Evolutionary conservation across 225 moss, liverwort and hornwort genomes (phyloP), one percentile per base, ranked within the genome.

Genomic region (Polytrichum commune): DNA sequence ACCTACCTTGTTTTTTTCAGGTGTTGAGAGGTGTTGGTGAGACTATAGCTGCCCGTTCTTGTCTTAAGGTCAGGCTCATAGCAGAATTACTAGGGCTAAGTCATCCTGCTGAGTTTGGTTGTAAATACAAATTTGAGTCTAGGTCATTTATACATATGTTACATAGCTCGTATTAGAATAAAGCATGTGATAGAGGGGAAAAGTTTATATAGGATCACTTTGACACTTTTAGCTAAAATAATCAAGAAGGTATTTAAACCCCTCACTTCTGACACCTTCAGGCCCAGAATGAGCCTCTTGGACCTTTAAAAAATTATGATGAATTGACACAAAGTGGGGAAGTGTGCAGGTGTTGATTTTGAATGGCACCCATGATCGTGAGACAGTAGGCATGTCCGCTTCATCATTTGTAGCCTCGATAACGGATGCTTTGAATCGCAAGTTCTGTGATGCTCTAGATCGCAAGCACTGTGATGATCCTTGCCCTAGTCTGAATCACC

Each of bases 11-110:
- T 77, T 74, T 58, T 81, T 54, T 46, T 67, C 61, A 98, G 98
- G 91, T 98, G 25, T 79, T 98, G 68, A 75, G 90, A 69, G 98
- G 95, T 74, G 95, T 98, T 74, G 98, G 98, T 55, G 98, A 98
- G 87, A 83, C 86, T 58, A 88, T 98, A 76, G 88, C 93, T 75
- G 83, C 75, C 53, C 90, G 90, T 64, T 74, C 78, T 23, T 95
- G 95, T 90, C 93, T 93, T 24, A 98, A 98, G 95, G 98, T 95
- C 64, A 76, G 80, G 53, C 35, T 73, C 55, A 53, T 35, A 25
- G 66, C 68, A 60, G 28, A 65, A 69, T 58, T 28, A 62, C 60
- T 70, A 18, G 53, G 32, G 26, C 24, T 19, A 35, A 53, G 27
- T 27, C 7, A 25, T 67, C 61, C 19, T 66, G 19, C 33, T 53